A percentile compares a stretch with the other conserved stretches of the same genome.
Conservation (phyloP, 768 basidiomycete species). For the Tylopilus felleus region DNA sequence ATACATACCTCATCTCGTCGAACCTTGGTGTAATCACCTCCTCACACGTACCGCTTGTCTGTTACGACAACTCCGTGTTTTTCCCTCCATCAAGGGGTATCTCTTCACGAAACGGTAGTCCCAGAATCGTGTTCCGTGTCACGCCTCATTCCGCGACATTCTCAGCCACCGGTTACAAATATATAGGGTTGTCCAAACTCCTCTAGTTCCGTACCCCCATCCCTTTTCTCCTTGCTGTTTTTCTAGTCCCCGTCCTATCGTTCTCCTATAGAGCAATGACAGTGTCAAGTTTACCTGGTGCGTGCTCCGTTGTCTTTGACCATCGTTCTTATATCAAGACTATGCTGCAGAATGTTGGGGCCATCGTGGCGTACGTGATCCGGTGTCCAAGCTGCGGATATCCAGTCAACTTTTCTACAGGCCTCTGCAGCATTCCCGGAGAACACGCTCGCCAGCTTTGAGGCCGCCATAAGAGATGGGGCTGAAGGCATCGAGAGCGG, state of each 20-base stretch:
- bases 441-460: conserved; percentile 94
- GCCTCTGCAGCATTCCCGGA: conserved; percentile 86
- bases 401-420: conserved; percentile 37
- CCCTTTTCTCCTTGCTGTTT: not conserved
- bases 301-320: not conserved
- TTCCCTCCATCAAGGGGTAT: not conserved
- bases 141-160: conserved; percentile 7
- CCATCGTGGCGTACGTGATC: conserved; percentile 57
- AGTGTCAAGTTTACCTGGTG: conserved; percentile 27
- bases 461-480: conserved; percentile 91
- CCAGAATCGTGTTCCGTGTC: not conserved
- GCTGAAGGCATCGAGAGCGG: conserved; percentile 98
- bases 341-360: conserved; percentile 69
- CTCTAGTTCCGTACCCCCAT: not conserved
- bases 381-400: conserved; percentile 27
- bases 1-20: not conserved
- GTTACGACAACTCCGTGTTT: conserved; percentile 14
- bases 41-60: not conserved
- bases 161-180: conserved; percentile 23
- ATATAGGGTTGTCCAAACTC: conserved; percentile 22
- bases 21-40: conserved; percentile 1
- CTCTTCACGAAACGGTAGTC: conserved; percentile 1
- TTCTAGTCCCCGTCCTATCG: not conserved
- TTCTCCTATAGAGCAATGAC: conserved; percentile 19
- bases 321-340: not conserved